Evolutionary conservation across 306 rosid genomes (phyloP).

Genomic region (Cucurbita ficifolia): DNA sequence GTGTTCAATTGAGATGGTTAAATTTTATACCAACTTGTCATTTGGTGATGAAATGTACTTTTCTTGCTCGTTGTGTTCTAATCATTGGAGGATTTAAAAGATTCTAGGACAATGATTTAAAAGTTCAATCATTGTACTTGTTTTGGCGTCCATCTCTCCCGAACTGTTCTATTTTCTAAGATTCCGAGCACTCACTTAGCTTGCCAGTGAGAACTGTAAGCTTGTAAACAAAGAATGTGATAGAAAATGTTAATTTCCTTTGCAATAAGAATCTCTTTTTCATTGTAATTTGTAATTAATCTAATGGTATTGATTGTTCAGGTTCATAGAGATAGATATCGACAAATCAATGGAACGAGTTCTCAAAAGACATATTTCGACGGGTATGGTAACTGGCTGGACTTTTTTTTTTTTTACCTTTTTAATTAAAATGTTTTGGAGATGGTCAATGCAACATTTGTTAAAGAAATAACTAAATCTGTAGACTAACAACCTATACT

Average conservation of each 20-base stretch:
- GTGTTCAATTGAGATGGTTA: neutral
- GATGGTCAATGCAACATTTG: neutral
- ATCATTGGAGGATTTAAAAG: neutral
- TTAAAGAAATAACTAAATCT: neutral
- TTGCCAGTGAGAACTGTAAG: neutral
- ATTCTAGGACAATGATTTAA: neutral
- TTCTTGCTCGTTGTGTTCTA: neutral
- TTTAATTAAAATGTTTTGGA: neutral
- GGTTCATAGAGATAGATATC: constrained; percentile 63
- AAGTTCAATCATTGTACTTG: neutral
- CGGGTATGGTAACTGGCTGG: constrained; percentile 29
- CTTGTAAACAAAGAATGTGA: neutral
- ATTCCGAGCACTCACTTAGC: neutral
- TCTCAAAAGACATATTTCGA: constrained; percentile 62
- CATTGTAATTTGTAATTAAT: neutral
- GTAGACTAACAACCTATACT: neutral
- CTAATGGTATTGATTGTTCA: constrained; percentile 8
- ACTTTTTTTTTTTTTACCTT: too few species aligned
- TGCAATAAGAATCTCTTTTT: neutral
- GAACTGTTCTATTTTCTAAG: neutral
- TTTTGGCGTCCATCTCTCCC: neutral
- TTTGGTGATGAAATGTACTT: neutral
- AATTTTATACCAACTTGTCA: neutral
- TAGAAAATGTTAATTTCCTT: neutral
- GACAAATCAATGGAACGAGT: constrained; percentile 79